phyloP scores from a whole-genome alignment of 495 filamentous ascomycete genomes.

The Chaetomium fimeti region DNA sequence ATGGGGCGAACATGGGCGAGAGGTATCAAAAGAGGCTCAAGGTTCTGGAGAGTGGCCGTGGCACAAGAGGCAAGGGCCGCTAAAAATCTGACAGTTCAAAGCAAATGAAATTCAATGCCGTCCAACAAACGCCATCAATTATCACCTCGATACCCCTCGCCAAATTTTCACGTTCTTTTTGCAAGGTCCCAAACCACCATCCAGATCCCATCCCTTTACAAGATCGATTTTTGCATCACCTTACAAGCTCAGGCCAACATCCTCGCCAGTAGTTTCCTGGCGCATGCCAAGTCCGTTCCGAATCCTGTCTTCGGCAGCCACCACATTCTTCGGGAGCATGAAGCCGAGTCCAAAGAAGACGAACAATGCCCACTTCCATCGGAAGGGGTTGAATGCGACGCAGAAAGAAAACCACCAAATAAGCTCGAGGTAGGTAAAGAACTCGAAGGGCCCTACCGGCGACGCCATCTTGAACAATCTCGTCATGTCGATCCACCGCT shows the following conservation, averaged over 20 bases:
- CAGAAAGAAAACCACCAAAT: conserved; percentile 83
- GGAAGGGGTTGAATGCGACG: conserved; percentile 75
- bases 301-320: conserved; percentile 60
- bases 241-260: conserved; percentile 28
- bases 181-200: too few relatives aligned
- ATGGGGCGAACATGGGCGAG: conserved; percentile 62
- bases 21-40: conserved; percentile 73
- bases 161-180: background rate
- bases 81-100: conserved; percentile 1
- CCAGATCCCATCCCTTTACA: too few relatives aligned
- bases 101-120: background rate
- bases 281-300: conserved; percentile 44
- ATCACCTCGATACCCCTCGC: too few relatives aligned
- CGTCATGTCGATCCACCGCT: conserved; percentile 84
- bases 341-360: conserved; percentile 74
- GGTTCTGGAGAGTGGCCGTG: conserved; percentile 59
- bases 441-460: conserved; percentile 74
- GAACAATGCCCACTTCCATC: conserved; percentile 78
- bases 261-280: conserved; percentile 3
- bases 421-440: conserved; percentile 84
- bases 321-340: conserved; percentile 62
- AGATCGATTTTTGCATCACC: background rate
- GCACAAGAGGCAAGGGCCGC: conserved; percentile 49
- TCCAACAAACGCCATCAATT: background rate
- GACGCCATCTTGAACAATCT: conserved; percentile 64